These are phyloP conservation scores for Paxillus ammoniavirescens DNA, from an alignment of 768 basidiomycete genomes.

Conservation along the genomic window DNA sequence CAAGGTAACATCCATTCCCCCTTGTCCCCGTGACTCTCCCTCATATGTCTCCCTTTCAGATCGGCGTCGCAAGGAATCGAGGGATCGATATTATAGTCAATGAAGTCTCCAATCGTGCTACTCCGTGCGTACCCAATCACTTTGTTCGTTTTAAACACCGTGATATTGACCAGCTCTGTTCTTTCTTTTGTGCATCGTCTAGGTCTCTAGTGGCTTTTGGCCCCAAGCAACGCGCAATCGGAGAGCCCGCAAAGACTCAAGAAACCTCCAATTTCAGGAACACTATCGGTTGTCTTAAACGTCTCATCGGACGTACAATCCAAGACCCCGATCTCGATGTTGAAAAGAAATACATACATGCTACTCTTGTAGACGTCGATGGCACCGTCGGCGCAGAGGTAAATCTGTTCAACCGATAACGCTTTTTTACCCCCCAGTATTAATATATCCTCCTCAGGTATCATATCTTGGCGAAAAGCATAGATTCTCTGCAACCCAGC, in stretches of 20 bases:
- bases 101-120: conserved; percentile 95
- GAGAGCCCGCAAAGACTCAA: conserved; percentile 95
- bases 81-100: conserved; percentile 99
- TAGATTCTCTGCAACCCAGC: conserved; percentile 84
- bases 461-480: conserved; percentile 81
- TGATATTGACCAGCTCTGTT: conserved; percentile 2
- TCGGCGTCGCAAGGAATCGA: conserved; percentile 92
- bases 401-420: conserved; percentile 3
- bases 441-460: conserved; percentile 52
- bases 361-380: conserved; percentile 77
- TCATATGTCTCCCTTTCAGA: conserved; percentile 42
- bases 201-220: conserved; percentile 97
- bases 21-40: neutral
- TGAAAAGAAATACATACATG: conserved; percentile 92
- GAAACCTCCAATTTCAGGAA: conserved; percentile 99
- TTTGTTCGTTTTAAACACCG: neutral
- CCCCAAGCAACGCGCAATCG: conserved; percentile 84
- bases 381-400: conserved; percentile 88
- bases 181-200: neutral
- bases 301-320: conserved; percentile 84
- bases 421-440: conserved; percentile 7
- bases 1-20: conserved; percentile 53
- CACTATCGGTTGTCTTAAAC: conserved; percentile 90
- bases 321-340: conserved; percentile 78
- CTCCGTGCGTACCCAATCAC: conserved; percentile 67